Base-by-base conservation (phyloP, 192 early-diverging fungal species). In the Entomortierella lignicola region DNA sequence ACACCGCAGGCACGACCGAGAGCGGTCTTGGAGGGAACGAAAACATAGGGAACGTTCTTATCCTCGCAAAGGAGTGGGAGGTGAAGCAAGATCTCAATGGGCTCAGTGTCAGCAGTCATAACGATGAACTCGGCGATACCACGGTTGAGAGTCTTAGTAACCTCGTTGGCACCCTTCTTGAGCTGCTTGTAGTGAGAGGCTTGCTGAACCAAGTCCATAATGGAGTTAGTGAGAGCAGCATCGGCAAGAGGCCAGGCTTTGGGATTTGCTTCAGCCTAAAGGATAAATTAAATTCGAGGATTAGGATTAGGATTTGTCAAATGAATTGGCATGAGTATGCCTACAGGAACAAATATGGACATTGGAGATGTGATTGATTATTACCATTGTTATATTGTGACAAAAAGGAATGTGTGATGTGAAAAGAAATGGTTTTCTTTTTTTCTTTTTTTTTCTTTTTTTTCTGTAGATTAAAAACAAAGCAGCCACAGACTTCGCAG, bases 21-120 rank as follows among this genome's bases (percentile, higher is more conserved):
- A 31, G 97, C 97, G 25, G 89, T 90, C 91, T 97, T 98, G 82
- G 95, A 96, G 62, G 95, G 96, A 56, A 99, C 94, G 83, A 99
- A 99, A 39, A 99, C 97, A 82, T 99, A 99, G 47, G 98, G 98
- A 51, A 99, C 98, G 91, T 99, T 99, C 94, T 99, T 99, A 87
- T 99, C 98, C 87, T 99, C 98, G 87, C 98, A 98, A 65, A 98
- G 87, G 10, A 99, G 90, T 26, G 98, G 98, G 62, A 99, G 84
- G 89, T 99, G 97, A 51, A 99, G 88, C 47, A 99, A 86, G 83
- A 99, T 98, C 82, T 99, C 98, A 60, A 99, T 89, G 34, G 98
- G 98, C 85, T 96, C 94, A 66, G 96, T 94, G 85, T 99, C 98
- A 68, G 97, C 98, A 47, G 98, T 94, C 95, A 99, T 93, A 81